A percentile compares a stretch with the other conserved stretches of the same genome.
phyloP scores from a whole-genome alignment of 1,284 basidiomycete genomes.

The Naganishia sp. region DNA sequence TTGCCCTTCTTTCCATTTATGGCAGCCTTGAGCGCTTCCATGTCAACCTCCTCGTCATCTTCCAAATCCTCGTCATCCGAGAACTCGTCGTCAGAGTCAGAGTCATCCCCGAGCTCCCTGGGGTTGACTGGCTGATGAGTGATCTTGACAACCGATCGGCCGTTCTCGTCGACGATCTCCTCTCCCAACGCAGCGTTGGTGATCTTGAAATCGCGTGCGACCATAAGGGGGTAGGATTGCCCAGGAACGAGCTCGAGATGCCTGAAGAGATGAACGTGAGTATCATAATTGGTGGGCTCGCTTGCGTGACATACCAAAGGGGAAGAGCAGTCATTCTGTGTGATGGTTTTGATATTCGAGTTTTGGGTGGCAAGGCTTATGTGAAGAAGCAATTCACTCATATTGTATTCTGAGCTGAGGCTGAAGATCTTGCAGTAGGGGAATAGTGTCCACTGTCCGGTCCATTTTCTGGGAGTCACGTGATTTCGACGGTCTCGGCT shows the following conservation, averaged over 20 bases:
- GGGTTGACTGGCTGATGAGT: conserved; percentile 59
- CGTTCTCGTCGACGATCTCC: conserved; percentile 64
- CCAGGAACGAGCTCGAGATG: conserved; percentile 34
- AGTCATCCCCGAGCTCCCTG: conserved; percentile 55
- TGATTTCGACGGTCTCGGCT: conserved; percentile 4
- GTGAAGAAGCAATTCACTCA: no score
- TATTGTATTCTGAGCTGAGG: no score
- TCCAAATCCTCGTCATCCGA: conserved; percentile 54
- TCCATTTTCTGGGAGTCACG: conserved; percentile 21
- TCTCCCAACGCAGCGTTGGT: conserved; percentile 82
- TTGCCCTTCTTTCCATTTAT: conserved; percentile 46
- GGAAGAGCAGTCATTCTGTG: conserved; percentile 30
- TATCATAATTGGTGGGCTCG: no score
- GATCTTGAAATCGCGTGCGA: conserved; percentile 73
- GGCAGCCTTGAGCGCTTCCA: conserved; percentile 53
- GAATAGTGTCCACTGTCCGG: background rate
- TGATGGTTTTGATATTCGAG: background rate
- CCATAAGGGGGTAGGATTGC: conserved; percentile 60
- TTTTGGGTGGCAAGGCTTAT: no score
- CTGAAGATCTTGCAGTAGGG: background rate
- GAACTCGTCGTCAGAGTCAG: conserved; percentile 59
- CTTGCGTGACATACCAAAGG: conserved; percentile 16
- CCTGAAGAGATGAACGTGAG: background rate
- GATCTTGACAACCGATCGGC: conserved; percentile 77
- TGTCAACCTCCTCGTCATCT: conserved; percentile 46